Evolutionary conservation across 768 basidiomycete species (phyloP).

Genomic region (Favolaschia claudopus): DNA sequence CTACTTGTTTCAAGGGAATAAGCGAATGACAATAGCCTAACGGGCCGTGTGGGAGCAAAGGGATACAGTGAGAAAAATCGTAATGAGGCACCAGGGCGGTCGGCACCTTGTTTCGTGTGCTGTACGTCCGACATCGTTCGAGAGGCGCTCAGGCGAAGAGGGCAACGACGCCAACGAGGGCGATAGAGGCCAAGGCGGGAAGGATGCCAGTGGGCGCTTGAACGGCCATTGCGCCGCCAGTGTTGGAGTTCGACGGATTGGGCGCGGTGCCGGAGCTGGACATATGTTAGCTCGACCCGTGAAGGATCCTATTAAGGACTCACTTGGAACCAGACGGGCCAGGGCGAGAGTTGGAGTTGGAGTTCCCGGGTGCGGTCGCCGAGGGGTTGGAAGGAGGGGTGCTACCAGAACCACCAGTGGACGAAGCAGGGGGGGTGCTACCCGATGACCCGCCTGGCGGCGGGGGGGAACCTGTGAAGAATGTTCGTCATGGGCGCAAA

Average conservation of each 20-base stretch:
- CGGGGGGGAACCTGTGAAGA: not conserved
- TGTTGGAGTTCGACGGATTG: constrained; percentile 29
- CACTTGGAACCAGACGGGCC: not conserved
- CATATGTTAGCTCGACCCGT: not conserved
- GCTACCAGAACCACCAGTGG: constrained; percentile 2
- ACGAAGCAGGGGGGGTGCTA: constrained; percentile 8
- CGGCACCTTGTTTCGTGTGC: constrained; percentile 27
- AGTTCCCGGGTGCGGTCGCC: not conserved
- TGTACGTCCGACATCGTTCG: constrained; percentile 1
- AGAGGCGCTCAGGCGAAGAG: constrained; percentile 47
- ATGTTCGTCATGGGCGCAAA: constrained; percentile 4
- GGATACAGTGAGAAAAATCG: constrained; percentile 4
- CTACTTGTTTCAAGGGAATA: constrained; percentile 25
- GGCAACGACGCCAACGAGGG: constrained; percentile 54
- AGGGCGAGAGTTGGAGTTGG: no score
- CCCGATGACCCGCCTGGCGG: constrained; percentile 10
- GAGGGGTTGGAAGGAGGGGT: not conserved
- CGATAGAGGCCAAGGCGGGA: constrained; percentile 36
- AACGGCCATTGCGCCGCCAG: constrained; percentile 40
- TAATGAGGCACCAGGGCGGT: constrained; percentile 6
- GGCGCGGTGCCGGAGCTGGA: constrained; percentile 20
- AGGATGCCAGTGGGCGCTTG: constrained; percentile 44
- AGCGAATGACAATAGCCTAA: constrained; percentile 27
- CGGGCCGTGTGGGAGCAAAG: constrained; percentile 4
- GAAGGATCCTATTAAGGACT: not conserved